Percentiles rank a stretch among this genome's conserved stretches.
Conservation (phyloP, 2,329 filamentous ascomycete genomes). For the Fusarium setosum region DNA sequence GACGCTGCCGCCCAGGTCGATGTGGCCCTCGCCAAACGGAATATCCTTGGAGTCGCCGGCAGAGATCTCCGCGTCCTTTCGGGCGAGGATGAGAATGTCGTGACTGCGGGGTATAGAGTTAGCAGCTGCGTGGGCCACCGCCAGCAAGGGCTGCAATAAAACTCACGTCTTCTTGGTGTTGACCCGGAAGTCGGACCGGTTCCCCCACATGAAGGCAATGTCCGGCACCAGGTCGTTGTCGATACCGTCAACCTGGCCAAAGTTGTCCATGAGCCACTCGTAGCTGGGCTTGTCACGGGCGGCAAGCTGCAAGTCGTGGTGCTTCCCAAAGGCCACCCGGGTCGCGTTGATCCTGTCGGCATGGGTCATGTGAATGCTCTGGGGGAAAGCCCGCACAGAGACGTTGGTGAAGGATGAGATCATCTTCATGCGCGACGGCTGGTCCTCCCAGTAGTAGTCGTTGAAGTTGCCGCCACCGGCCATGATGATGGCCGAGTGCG, state of each 20-base stretch:
- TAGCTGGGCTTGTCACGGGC: slow-evolving; percentile 42
- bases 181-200: slow-evolving; percentile 39
- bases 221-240: slow-evolving; percentile 40
- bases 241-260: slow-evolving; percentile 33
- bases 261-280: slow-evolving; percentile 40
- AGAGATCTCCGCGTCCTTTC: slow-evolving; percentile 40
- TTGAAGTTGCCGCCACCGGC: slow-evolving; percentile 44
- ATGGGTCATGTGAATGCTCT: slow-evolving; percentile 40
- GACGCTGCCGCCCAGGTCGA: slow-evolving; percentile 33
- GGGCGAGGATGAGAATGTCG: slow-evolving; percentile 41
- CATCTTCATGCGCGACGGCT: slow-evolving; percentile 45
- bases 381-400: slow-evolving; percentile 41
- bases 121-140: slow-evolving; percentile 1
- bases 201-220: slow-evolving; percentile 45
- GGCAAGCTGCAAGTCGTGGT: slow-evolving; percentile 40
- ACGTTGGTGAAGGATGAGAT: slow-evolving; percentile 37
- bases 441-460: slow-evolving; percentile 45
- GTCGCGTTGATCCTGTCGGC: slow-evolving; percentile 37
- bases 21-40: slow-evolving; percentile 37
- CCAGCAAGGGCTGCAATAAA: background rate
- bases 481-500: slow-evolving; percentile 44
- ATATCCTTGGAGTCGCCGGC: slow-evolving; percentile 33
- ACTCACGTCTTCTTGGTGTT: slow-evolving; percentile 43
- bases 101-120: slow-evolving; percentile 27
- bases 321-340: slow-evolving; percentile 29